phyloP scores from a whole-genome alignment of 2,329 filamentous ascomycete genomes.

The Pseudopyricularia javanii region DNA sequence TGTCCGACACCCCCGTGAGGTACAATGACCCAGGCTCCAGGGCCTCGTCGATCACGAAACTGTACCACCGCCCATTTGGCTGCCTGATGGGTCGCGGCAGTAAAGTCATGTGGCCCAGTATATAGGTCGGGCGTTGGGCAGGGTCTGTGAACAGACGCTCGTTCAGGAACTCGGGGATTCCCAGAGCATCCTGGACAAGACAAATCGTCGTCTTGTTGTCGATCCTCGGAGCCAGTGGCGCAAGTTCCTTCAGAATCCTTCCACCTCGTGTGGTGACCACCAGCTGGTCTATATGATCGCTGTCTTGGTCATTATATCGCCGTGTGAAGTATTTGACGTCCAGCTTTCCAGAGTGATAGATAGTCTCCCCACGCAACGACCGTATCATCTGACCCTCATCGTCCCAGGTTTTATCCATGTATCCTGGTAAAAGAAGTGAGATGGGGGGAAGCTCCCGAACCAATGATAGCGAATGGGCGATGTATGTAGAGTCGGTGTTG shows the following conservation, averaged over 20 bases:
- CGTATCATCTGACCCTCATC: not conserved
- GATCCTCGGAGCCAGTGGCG: conserved; percentile 15
- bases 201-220: conserved; percentile 20
- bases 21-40: conserved; percentile 17
- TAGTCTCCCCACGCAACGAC: not conserved
- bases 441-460: not conserved
- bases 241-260: conserved; percentile 12
- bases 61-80: not conserved
- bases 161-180: conserved; percentile 69
- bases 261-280: conserved; percentile 18
- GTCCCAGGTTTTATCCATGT: not conserved
- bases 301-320: not conserved
- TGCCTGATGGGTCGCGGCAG: conserved; percentile 26
- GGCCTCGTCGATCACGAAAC: conserved; percentile 14
- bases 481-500: conserved; percentile 5
- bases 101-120: conserved; percentile 53
- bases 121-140: conserved; percentile 56
- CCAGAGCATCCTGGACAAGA: conserved; percentile 43
- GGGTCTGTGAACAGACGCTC: conserved; percentile 56
- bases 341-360: not conserved
- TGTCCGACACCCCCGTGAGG: conserved; percentile 13
- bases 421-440: not conserved
- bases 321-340: not conserved
- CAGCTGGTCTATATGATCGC: conserved; percentile 13
- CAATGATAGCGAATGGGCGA: conserved; percentile 7